Evolutionary conservation across 2,329 filamentous ascomycete genomes (phyloP).

Genomic region (Sporothrix pallida): DNA sequence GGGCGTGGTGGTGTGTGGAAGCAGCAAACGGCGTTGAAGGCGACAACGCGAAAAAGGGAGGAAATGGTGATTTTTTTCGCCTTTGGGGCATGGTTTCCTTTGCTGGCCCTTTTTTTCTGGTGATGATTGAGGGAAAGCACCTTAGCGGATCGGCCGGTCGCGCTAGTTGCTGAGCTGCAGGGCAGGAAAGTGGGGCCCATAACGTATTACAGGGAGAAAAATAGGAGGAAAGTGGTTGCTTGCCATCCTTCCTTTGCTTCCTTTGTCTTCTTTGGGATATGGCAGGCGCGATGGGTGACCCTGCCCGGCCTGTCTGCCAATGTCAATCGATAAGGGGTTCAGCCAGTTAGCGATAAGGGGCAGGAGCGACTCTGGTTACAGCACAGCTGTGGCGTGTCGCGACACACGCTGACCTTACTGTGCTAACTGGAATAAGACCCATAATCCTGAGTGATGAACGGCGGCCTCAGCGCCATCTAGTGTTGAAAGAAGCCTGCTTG

Average conservation of each 20-base stretch:
- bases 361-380: neutral
- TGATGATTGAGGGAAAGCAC: conserved; percentile 30
- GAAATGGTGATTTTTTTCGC: conserved; percentile 26
- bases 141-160: conserved; percentile 35
- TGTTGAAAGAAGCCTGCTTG: neutral
- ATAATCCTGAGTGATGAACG: too few relatives aligned
- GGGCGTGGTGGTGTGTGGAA: conserved; percentile 3
- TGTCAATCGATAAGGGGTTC: conserved; percentile 17
- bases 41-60: conserved; percentile 13
- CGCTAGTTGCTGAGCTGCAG: conserved; percentile 35
- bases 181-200: conserved; percentile 29
- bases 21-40: conserved; percentile 2
- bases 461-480: neutral
- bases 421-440: too few relatives aligned
- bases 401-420: neutral
- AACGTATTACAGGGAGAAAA: conserved; percentile 12
- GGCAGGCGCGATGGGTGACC: conserved; percentile 1
- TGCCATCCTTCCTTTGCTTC: neutral
- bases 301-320: neutral
- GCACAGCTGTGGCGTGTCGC: conserved; percentile 18
- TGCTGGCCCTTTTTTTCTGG: conserved; percentile 16
- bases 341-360: neutral
- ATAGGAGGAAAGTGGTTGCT: conserved; percentile 19
- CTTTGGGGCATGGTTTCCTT: neutral
- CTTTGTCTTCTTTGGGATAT: neutral